Percentiles rank a stretch among this genome's conserved stretches.
These are phyloP conservation scores for Moesziomyces parantarcticus DNA, from an alignment of 1,284 basidiomycete species.

Conservation along the genomic window DNA sequence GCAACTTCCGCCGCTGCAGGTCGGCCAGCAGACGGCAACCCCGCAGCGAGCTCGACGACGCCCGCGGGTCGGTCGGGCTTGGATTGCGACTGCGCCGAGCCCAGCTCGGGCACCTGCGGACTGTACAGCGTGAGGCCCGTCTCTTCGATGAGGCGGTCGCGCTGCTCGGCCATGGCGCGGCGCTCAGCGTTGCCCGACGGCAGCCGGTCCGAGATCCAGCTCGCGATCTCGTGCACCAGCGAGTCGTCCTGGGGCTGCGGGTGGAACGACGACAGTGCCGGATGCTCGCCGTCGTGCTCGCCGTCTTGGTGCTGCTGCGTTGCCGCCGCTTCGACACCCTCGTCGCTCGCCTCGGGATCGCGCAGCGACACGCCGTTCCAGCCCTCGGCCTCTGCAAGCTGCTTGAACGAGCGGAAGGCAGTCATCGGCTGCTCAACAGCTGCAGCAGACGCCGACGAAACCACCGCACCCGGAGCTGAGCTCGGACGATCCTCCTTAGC, in stretches of 20 bases:
- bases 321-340: slow-evolving; percentile 1
- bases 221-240: slow-evolving; percentile 56
- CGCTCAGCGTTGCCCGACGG: slow-evolving; percentile 54
- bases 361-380: slow-evolving; percentile 44
- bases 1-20: background rate
- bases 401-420: slow-evolving; percentile 25
- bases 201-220: slow-evolving; percentile 63
- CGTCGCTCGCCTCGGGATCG: slow-evolving; percentile 27
- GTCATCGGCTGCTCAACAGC: slow-evolving; percentile 7
- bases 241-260: slow-evolving; percentile 44
- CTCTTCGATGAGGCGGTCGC: slow-evolving; percentile 29
- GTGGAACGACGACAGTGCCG: slow-evolving; percentile 33
- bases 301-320: slow-evolving; percentile 9
- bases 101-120: slow-evolving; percentile 7
- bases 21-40: too few relatives aligned
- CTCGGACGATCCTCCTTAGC: too few relatives aligned
- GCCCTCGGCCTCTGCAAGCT: slow-evolving; percentile 25
- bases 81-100: background rate
- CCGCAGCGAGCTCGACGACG: too few relatives aligned
- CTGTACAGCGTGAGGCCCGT: slow-evolving; percentile 24
- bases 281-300: slow-evolving; percentile 18
- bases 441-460: background rate
- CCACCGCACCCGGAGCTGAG: background rate
- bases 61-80: background rate
- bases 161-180: slow-evolving; percentile 43